phyloP scores from a whole-genome alignment of 495 filamentous ascomycete species.

The Penicillium coffeae region DNA sequence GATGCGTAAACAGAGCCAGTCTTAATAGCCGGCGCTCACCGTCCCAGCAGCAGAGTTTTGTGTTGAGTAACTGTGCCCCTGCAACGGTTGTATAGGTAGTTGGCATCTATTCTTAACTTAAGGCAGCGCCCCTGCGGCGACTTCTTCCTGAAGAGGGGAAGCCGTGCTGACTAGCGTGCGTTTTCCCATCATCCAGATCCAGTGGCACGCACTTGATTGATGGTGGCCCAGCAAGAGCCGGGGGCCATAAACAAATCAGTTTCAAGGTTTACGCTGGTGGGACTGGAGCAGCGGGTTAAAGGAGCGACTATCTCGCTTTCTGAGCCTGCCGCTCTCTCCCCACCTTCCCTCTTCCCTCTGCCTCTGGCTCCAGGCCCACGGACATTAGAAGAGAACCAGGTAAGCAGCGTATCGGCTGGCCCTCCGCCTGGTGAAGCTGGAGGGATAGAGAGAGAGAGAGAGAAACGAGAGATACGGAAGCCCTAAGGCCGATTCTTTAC shows the following conservation, averaged over 20 bases:
- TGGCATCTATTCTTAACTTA: background rate
- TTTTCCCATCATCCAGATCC: constrained; percentile 11
- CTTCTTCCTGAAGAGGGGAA: constrained; percentile 1
- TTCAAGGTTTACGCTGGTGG: constrained; percentile 19
- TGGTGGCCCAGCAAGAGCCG: constrained; percentile 5
- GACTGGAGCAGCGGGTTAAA: constrained; percentile 6
- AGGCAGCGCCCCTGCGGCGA: too few relatives aligned
- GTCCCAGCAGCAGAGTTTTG: background rate
- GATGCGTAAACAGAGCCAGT: too few relatives aligned
- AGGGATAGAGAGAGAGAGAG: background rate
- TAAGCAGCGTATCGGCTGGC: background rate
- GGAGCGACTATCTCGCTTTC: constrained; percentile 3
- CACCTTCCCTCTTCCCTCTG: constrained; percentile 1
- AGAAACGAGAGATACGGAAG: constrained; percentile 15
- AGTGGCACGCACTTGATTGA: constrained; percentile 26
- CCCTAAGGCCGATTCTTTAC: constrained; percentile 27
- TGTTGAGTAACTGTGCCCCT: constrained; percentile 3
- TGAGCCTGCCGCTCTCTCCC: constrained; percentile 3
- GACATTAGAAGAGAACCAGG: background rate
- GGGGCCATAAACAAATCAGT: constrained; percentile 13
- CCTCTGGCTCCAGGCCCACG: background rate
- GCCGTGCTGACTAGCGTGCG: constrained; percentile 14
- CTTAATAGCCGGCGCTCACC: too few relatives aligned
- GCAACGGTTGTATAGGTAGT: constrained; percentile 8
- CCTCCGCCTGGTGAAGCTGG: too few relatives aligned